Conservation (phyloP, 1,284 basidiomycete genomes). For the Dichomitus squalens region DNA sequence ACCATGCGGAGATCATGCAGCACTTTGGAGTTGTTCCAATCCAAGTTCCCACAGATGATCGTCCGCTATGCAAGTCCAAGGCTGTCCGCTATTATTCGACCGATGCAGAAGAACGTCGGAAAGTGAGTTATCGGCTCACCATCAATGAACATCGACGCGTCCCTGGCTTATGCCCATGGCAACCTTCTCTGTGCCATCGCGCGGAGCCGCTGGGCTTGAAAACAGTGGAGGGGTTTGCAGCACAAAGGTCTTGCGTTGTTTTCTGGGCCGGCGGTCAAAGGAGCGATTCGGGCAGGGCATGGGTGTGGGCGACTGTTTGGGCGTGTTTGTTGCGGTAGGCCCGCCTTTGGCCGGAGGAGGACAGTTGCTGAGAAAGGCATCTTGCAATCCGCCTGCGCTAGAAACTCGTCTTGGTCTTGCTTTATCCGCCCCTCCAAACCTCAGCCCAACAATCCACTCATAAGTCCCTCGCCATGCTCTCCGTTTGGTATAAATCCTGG, state of each 20-base stretch:
- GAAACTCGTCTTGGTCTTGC: slow-evolving; percentile 14
- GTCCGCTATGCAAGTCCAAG: neutral
- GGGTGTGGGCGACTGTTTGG: slow-evolving; percentile 21
- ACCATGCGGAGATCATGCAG: no score
- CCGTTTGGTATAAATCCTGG: slow-evolving; percentile 11
- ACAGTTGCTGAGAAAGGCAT: slow-evolving; percentile 18
- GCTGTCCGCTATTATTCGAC: slow-evolving; percentile 9
- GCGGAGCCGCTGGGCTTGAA: neutral
- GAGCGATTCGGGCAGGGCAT: slow-evolving; percentile 3
- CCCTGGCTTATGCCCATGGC: slow-evolving; percentile 3
- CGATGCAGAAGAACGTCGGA: neutral
- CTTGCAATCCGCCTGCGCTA: slow-evolving; percentile 15
- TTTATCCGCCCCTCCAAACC: slow-evolving; percentile 16
- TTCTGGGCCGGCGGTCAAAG: slow-evolving; percentile 3
- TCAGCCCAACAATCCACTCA: slow-evolving; percentile 11
- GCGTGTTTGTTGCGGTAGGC: slow-evolving; percentile 21
- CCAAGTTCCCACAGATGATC: neutral
- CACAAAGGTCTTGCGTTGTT: slow-evolving; percentile 19
- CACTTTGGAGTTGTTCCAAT: no score
- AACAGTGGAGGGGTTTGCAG: neutral
- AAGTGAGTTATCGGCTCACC: neutral
- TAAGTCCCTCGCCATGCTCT: neutral
- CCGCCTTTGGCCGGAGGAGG: slow-evolving; percentile 14
- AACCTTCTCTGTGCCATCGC: slow-evolving; percentile 10
- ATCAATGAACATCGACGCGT: neutral